A percentile compares a stretch with the other conserved stretches of the same genome.
These are phyloP conservation scores for Aurinia saxatilis DNA, from an alignment of 345 rosid genomes.

Conservation along the genomic window DNA sequence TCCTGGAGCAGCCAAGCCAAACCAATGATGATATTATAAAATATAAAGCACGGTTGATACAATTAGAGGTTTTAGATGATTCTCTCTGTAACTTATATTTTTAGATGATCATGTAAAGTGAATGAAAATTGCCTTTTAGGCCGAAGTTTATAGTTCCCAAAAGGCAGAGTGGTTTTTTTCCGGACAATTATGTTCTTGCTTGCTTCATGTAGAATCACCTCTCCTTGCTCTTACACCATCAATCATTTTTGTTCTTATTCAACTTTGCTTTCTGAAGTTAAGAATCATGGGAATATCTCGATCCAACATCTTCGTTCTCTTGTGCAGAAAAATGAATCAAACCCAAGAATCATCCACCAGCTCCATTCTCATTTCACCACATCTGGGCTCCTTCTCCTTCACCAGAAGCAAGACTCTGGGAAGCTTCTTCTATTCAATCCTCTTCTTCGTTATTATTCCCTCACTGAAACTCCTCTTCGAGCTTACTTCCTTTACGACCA, in stretches of 20 bases:
- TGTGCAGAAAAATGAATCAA: slow-evolving; percentile 28
- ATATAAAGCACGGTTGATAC: neutral
- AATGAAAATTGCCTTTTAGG: neutral
- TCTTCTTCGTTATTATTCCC: slow-evolving; percentile 53
- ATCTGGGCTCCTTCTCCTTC: slow-evolving; percentile 28
- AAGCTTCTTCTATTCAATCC: slow-evolving; percentile 37
- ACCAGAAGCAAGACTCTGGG: slow-evolving; percentile 7
- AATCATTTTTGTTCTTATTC: slow-evolving; percentile 11
- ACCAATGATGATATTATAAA: slow-evolving; percentile 15
- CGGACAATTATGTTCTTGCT: slow-evolving; percentile 11
- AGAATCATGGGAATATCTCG: neutral
- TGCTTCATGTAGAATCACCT: neutral
- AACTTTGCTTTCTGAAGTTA: slow-evolving; percentile 9
- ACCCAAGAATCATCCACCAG: slow-evolving; percentile 31
- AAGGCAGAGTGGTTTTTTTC: too few relatives aligned
- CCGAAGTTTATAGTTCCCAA: too few relatives aligned
- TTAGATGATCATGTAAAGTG: neutral
- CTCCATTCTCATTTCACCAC: slow-evolving; percentile 40
- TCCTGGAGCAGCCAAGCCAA: slow-evolving; percentile 49
- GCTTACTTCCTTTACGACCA: slow-evolving; percentile 45
- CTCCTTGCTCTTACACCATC: slow-evolving; percentile 5
- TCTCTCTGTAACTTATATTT: neutral
- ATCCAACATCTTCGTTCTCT: slow-evolving; percentile 23
- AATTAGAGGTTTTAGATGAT: neutral
- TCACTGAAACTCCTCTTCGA: slow-evolving; percentile 26